These are phyloP conservation scores for Helotiales sp. DNA, from an alignment of 2,329 filamentous ascomycete genomes.

Conservation along the genomic window DNA sequence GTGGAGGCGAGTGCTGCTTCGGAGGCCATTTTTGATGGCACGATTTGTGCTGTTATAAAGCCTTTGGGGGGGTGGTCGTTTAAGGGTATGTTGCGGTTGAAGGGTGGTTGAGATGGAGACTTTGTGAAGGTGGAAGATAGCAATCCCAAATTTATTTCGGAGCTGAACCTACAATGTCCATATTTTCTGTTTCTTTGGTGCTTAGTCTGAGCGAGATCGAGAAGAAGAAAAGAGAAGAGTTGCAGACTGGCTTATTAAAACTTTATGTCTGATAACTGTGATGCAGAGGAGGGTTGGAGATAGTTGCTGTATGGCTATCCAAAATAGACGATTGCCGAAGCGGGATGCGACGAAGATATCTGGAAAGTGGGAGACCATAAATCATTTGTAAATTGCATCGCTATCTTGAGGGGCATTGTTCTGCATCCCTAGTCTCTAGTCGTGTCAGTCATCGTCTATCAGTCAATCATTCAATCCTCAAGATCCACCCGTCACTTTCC, in stretches of 20 bases:
- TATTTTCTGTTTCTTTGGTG: not conserved
- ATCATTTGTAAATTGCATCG: not conserved
- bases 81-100: no score
- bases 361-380: not conserved
- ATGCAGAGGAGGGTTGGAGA: conserved; percentile 25
- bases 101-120: not conserved
- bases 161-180: conserved; percentile 24
- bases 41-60: not conserved
- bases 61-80: no score
- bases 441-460: not conserved
- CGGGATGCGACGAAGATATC: not conserved
- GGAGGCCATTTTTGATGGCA: conserved; percentile 30
- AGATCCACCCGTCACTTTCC: conserved; percentile 67
- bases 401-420: not conserved
- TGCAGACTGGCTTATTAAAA: conserved; percentile 16
- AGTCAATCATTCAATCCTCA: conserved; percentile 52
- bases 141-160: conserved; percentile 12
- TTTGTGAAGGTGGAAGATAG: no score
- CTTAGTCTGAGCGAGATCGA: no score
- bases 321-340: conserved; percentile 26
- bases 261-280: conserved; percentile 16
- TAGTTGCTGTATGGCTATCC: not conserved
- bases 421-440: not conserved
- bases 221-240: conserved; percentile 13
- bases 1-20: conserved; percentile 38